phyloP scores from a whole-genome alignment of 2,329 filamentous ascomycete genomes.

The Leptographium lundbergii region DNA sequence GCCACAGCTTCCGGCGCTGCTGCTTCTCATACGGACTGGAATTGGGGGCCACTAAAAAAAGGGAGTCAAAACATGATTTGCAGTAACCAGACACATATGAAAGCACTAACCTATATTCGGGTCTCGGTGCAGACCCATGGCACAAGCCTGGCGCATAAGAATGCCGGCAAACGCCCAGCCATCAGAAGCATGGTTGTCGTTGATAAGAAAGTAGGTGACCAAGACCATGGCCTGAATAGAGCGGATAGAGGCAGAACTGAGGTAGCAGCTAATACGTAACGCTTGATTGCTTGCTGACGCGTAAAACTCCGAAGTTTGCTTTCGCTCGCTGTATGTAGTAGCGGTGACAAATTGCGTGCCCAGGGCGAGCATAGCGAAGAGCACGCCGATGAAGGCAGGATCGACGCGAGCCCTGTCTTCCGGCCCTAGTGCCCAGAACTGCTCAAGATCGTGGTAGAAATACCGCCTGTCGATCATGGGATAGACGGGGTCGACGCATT shows the following conservation, averaged over 20 bases:
- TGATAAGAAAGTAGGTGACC: conserved; percentile 75
- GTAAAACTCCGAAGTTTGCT: conserved; percentile 71
- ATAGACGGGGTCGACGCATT: conserved; percentile 67
- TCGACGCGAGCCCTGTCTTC: conserved; percentile 50
- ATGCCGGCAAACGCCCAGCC: conserved; percentile 75
- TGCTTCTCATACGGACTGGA: conserved; percentile 63
- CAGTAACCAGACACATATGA: not conserved
- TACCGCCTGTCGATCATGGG: conserved; percentile 66
- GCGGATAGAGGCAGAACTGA: conserved; percentile 59
- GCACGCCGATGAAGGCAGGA: conserved; percentile 56
- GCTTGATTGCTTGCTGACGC: conserved; percentile 70
- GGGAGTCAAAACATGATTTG: not conserved
- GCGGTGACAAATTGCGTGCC: conserved; percentile 64
- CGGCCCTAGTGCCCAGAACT: conserved; percentile 54
- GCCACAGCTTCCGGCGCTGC: conserved; percentile 68
- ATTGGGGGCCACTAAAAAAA: conserved; percentile 41
- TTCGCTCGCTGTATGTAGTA: conserved; percentile 46
- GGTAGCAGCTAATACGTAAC: conserved; percentile 60
- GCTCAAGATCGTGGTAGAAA: conserved; percentile 67
- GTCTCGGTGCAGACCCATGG: conserved; percentile 69
- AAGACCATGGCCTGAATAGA: conserved; percentile 72
- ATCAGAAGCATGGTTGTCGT: conserved; percentile 73
- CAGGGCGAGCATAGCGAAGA: conserved; percentile 66
- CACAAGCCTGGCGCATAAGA: conserved; percentile 64
- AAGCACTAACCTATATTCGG: conserved; percentile 51